Conservation (phyloP, 306 rosid genomes). For the Cicer pinnatifidum region DNA sequence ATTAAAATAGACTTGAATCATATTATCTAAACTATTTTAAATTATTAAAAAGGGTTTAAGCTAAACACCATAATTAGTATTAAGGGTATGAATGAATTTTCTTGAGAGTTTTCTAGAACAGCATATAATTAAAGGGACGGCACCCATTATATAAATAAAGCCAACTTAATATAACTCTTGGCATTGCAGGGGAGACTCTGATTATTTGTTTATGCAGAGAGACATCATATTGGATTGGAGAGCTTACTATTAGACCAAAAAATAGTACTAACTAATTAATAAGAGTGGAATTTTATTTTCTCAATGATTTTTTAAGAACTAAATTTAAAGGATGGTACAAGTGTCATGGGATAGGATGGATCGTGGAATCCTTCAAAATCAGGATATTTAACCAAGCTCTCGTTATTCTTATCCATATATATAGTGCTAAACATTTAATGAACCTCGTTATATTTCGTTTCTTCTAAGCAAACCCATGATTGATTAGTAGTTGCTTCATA, state of each 20-base stretch:
- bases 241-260: neutral
- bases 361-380: conserved; percentile 13
- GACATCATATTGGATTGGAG: conserved; percentile 18
- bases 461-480: conserved; percentile 53
- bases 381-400: conserved; percentile 23
- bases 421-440: conserved; percentile 29
- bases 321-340: neutral
- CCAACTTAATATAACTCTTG: neutral
- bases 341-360: conserved; percentile 6
- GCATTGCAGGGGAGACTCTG: neutral
- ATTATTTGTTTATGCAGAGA: conserved; percentile 32
- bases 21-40: no score
- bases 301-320: neutral
- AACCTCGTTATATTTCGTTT: conserved; percentile 42
- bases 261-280: neutral
- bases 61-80: neutral
- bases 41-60: neutral
- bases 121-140: conserved; percentile 10
- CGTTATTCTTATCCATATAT: conserved; percentile 7
- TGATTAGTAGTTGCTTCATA: conserved; percentile 30
- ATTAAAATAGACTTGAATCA: no score
- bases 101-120: neutral
- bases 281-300: neutral
- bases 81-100: neutral
- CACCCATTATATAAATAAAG: neutral